Conservation (phyloP, 2,329 filamentous ascomycete genomes). For the Beauveria sp. region DNA sequence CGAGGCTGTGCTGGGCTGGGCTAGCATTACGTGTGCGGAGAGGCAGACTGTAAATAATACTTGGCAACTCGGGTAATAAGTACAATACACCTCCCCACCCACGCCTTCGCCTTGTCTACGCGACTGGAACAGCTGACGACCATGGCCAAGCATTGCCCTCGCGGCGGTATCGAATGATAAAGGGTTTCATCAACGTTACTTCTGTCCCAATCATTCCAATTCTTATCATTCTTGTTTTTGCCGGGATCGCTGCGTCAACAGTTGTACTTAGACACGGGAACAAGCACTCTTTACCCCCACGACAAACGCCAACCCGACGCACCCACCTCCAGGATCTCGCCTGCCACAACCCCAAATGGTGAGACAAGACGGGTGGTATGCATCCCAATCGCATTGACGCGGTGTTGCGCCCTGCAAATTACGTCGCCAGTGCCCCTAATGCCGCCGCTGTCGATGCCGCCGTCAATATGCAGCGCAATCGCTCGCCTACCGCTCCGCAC, state of each 20-base stretch:
- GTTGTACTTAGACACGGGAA: not conserved
- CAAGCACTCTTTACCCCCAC: not conserved
- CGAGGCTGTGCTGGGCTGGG: not conserved
- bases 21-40: no score
- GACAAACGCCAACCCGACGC: not conserved
- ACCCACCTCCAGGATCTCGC: not conserved
- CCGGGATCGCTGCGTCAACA: no score
- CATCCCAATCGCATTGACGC: constrained; percentile 20
- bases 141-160: no score
- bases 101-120: no score
- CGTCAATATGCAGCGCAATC: not conserved
- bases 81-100: no score
- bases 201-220: no score
- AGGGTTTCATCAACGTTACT: no score
- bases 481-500: not conserved
- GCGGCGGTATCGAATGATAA: no score
- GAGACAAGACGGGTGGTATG: constrained; percentile 20
- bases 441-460: constrained; percentile 9
- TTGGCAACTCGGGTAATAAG: no score
- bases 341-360: constrained; percentile 18
- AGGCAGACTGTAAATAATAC: no score
- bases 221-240: no score
- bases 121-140: no score
- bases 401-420: constrained; percentile 14
- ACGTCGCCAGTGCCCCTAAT: not conserved